Conservation (phyloP, 352 stramenopile genomes). For the Pythium apleroticum region DNA sequence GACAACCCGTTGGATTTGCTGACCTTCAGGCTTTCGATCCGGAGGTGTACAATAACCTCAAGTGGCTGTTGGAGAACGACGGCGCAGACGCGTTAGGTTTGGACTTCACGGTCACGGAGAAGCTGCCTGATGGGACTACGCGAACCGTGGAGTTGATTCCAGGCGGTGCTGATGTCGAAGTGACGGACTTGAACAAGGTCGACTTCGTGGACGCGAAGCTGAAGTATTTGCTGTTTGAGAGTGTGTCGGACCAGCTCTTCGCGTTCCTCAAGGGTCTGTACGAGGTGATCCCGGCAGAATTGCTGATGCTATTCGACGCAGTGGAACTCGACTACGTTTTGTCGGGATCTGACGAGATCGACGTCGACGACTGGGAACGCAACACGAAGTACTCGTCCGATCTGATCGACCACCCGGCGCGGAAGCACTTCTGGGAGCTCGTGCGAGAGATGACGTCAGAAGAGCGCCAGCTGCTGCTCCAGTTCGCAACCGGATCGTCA, state of each 20-base stretch:
- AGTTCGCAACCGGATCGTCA: slow-evolving; percentile 32
- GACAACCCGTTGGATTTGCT: slow-evolving; percentile 91
- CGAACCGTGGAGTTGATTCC: slow-evolving; percentile 56
- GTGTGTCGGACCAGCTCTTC: slow-evolving; percentile 87
- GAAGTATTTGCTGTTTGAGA: slow-evolving; percentile 93
- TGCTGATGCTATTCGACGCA: slow-evolving; percentile 93
- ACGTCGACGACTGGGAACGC: slow-evolving; percentile 90
- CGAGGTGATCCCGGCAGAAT: slow-evolving; percentile 91
- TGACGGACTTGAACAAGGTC: slow-evolving; percentile 95
- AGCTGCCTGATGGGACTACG: slow-evolving; percentile 19
- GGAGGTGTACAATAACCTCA: slow-evolving; percentile 55
- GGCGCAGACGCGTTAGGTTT: slow-evolving; percentile 51
- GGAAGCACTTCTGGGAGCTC: slow-evolving; percentile 35
- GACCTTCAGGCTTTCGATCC: slow-evolving; percentile 91
- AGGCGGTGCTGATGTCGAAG: slow-evolving; percentile 61
- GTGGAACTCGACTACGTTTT: slow-evolving; percentile 93
- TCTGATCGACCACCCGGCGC: slow-evolving; percentile 15
- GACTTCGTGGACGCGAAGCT: slow-evolving; percentile 93
- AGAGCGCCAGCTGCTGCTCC: slow-evolving; percentile 38
- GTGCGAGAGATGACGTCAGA: slow-evolving; percentile 55
- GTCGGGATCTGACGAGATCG: slow-evolving; percentile 88
- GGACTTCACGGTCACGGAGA: slow-evolving; percentile 61
- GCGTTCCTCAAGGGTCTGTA: slow-evolving; percentile 95
- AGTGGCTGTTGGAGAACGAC: slow-evolving; percentile 67
- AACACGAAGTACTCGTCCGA: slow-evolving; percentile 46